Evolutionary conservation across 805 yeast species (phyloP), one percentile per base, ranked within the genome.

Genomic region (Tanozyma kutaoensis): DNA sequence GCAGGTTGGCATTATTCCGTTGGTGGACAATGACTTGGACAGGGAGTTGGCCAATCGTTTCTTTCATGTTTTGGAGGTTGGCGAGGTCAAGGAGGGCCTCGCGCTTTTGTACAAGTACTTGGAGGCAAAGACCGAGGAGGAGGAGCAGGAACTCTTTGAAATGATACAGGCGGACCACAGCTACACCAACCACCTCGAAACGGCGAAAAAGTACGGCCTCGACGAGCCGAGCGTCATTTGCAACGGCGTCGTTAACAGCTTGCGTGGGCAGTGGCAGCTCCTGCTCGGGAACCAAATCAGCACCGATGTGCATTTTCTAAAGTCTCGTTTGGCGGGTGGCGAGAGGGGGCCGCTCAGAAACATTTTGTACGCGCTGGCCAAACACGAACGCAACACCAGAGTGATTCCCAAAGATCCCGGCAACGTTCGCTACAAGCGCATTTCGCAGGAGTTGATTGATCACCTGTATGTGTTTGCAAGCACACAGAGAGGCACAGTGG

Each of bases 1-100:
- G 36, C 77, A 86, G 47, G 43, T 88, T 27, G 98, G 96, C 5
- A 35, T 88, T 3, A 55, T 88, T n/a, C 94, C 97, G 0, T 31
- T 78, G 3, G 42, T 50, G 7, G 48, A 44, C 1, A 39, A 36
- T 5, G 52, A 49, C 13, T 27, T 35, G 14, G 63, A 55, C 29
- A 35, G 40, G 5, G 22, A 24, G 6, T 23, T 58, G 12, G 56
- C 62, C 1, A 39, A 52, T 24, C 35, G 30, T 27, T 53, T 58
- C 30, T 58, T 56, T 34, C 55, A 45, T 22, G 34, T 59, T 17
- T 42, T 46, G 22, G 51, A 48, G 9, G 43, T 40, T 1, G 42
- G 62, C 1, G 36, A 42, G 14, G 28, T 44, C 4, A 40, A 40
- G 24, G 66, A 59, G 35, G 57, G 57, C 0, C 38, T 58, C 32